phyloP scores from a whole-genome alignment of 306 rosid species.

The Vicia faba region DNA sequence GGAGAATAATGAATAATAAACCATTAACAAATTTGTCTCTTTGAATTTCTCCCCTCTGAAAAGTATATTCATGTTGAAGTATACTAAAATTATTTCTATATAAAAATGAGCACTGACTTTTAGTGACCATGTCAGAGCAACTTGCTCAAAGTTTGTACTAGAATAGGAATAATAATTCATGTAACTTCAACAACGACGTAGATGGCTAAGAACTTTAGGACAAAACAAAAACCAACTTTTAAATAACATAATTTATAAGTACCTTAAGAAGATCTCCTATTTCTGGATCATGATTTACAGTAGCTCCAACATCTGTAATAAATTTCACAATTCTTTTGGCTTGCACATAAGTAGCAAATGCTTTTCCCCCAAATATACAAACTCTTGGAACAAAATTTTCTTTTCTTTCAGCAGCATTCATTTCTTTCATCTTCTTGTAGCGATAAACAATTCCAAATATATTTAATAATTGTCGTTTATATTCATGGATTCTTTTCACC shows the following conservation, averaged over 20 bases:
- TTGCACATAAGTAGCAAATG: conserved; percentile 89
- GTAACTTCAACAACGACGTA: conserved; percentile 7
- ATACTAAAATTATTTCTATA: background rate
- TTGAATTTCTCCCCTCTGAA: background rate
- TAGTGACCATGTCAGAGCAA: conserved; percentile 17
- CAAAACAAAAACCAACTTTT: conserved; percentile 24
- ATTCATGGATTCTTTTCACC: conserved; percentile 99
- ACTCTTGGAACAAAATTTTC: conserved; percentile 86
- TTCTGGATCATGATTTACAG: conserved; percentile 85
- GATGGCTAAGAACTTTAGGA: conserved; percentile 9
- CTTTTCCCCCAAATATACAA: conserved; percentile 97
- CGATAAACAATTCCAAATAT: conserved; percentile 93
- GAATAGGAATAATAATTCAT: conserved; percentile 4
- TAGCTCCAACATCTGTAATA: conserved; percentile 89
- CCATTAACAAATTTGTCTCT: conserved; percentile 4
- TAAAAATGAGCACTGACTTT: conserved; percentile 1
- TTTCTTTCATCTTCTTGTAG: conserved; percentile 97
- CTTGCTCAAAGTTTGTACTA: conserved; percentile 30
- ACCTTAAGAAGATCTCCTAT: conserved; percentile 97
- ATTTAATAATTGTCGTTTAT: conserved; percentile 86
- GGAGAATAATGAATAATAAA: conserved; percentile 12
- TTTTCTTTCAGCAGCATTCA: conserved; percentile 71
- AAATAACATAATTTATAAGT: conserved; percentile 31
- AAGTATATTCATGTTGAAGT: conserved; percentile 12
- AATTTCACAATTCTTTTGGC: conserved; percentile 99